Evolutionary conservation across 2,329 filamentous ascomycete genomes (phyloP).

Genomic region (Xylaria sp.): DNA sequence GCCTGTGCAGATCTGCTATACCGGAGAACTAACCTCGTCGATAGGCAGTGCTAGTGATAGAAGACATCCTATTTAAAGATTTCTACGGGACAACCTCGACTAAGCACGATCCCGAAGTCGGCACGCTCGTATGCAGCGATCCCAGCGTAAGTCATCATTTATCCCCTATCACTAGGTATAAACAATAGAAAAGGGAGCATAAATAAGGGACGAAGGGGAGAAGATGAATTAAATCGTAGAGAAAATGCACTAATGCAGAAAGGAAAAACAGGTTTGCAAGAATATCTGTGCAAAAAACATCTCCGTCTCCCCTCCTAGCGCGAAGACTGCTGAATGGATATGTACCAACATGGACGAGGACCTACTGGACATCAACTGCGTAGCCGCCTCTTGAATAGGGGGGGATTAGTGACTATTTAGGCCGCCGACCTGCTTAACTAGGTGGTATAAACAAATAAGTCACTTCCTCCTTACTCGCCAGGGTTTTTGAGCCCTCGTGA

Average conservation of each 20-base stretch:
- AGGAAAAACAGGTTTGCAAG: slow-evolving; percentile 31
- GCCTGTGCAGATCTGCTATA: not conserved
- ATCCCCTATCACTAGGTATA: not conserved
- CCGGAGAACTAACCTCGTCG: not conserved
- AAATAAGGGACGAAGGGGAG: too few species aligned
- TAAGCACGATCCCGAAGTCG: slow-evolving; percentile 39
- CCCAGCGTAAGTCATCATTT: slow-evolving; percentile 28
- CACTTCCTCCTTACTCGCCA: too few species aligned
- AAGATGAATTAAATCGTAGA: not conserved
- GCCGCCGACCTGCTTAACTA: too few species aligned
- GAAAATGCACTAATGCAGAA: not conserved
- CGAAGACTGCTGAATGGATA: slow-evolving; percentile 29
- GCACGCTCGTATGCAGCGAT: slow-evolving; percentile 39
- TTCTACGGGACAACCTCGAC: slow-evolving; percentile 61
- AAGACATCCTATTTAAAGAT: slow-evolving; percentile 63
- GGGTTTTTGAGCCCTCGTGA: too few species aligned
- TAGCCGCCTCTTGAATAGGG: not conserved
- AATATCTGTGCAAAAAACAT: slow-evolving; percentile 37
- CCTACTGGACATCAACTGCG: slow-evolving; percentile 34
- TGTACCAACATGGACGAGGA: slow-evolving; percentile 39
- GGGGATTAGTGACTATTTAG: not conserved
- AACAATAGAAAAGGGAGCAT: too few species aligned
- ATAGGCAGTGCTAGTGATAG: slow-evolving; percentile 61
- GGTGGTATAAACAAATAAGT: too few species aligned
- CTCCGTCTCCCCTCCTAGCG: slow-evolving; percentile 31